Percentiles rank a stretch among this genome's conserved stretches.
Conservation (phyloP, 495 filamentous ascomycete genomes). For the Achaetomiella virescens region DNA sequence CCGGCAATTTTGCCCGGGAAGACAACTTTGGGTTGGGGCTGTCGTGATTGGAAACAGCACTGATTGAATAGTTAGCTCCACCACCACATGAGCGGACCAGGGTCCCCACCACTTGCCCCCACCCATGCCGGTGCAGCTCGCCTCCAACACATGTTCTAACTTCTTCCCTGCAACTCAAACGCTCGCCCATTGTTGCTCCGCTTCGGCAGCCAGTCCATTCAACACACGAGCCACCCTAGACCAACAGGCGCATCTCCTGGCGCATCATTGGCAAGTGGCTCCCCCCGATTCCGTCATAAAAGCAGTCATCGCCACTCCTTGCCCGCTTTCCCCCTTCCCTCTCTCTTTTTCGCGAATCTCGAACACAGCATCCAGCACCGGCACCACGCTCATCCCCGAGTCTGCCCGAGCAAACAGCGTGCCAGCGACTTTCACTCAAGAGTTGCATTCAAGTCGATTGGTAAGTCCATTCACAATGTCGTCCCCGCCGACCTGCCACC, state of each 20-base stretch:
- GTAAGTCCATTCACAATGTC: constrained; percentile 19
- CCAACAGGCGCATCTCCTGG: constrained; percentile 7
- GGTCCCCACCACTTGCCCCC: constrained; percentile 10
- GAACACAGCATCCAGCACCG: constrained; percentile 9
- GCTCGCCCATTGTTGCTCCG: too few species aligned
- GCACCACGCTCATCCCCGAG: constrained; percentile 13
- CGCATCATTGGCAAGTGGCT: constrained; percentile 11
- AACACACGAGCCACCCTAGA: constrained; percentile 23
- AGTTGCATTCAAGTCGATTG: constrained; percentile 20
- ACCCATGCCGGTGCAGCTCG: too few species aligned
- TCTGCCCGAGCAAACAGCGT: constrained; percentile 12
- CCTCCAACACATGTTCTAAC: too few species aligned
- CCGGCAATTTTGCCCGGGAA: too few species aligned
- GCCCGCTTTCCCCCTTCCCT: constrained; percentile 3
- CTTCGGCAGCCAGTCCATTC: too few species aligned
- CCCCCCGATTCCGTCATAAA: constrained; percentile 22
- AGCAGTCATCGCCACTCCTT: constrained; percentile 18
- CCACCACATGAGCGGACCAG: background rate
- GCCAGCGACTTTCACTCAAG: constrained; percentile 10
- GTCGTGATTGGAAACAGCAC: too few species aligned
- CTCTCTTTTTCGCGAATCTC: constrained; percentile 23
- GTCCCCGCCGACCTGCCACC: background rate
- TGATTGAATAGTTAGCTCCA: background rate
- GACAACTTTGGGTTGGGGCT: background rate
- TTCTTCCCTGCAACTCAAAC: too few species aligned